Evolutionary conservation across 768 basidiomycete genomes (phyloP).

Genomic region (Candolleomyces eurysporus): DNA sequence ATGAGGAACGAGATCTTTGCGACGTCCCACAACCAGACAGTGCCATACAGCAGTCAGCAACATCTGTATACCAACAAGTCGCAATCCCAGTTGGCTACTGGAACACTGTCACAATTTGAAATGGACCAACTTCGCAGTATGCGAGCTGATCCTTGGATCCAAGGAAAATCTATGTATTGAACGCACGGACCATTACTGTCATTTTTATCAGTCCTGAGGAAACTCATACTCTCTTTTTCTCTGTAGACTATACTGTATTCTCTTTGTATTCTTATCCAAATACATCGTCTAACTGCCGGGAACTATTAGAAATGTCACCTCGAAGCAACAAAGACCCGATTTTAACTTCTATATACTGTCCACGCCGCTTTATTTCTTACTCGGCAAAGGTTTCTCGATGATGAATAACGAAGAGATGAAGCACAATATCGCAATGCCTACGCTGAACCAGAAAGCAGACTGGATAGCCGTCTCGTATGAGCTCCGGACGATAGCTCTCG

Average conservation of each 20-base stretch:
- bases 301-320: no score
- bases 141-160: background rate
- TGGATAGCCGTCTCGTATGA: slow-evolving; percentile 48
- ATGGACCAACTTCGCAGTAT: background rate
- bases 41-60: no score
- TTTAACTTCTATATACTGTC: background rate
- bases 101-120: background rate
- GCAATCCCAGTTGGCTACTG: background rate
- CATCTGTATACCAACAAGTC: no score
- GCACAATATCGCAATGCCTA: slow-evolving; percentile 37
- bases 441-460: slow-evolving; percentile 46
- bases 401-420: slow-evolving; percentile 50
- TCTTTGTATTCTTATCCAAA: no score
- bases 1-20: slow-evolving; percentile 16
- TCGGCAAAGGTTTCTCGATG: slow-evolving; percentile 43
- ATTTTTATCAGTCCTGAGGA: no score
- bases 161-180: no score
- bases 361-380: background rate
- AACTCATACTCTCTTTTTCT: no score
- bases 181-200: no score
- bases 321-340: background rate
- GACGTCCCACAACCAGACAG: background rate
- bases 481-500: slow-evolving; percentile 32
- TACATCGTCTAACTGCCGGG: no score
- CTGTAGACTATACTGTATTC: no score